These are phyloP conservation scores for Mixia osmundae DNA, from an alignment of 1,284 basidiomycete species.

Conservation along the genomic window DNA sequence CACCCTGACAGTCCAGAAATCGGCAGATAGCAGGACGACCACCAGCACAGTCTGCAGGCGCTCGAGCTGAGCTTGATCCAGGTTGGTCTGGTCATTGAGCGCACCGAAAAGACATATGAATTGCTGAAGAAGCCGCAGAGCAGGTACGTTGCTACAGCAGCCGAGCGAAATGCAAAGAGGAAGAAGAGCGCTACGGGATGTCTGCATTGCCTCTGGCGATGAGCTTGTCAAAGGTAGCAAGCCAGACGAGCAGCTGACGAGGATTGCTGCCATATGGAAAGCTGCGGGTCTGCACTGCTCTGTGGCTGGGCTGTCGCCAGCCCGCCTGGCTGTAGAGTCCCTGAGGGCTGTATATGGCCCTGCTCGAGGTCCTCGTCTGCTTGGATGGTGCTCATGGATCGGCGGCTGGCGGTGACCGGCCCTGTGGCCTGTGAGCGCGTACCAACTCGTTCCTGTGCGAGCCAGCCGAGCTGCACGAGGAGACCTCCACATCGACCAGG, in stretches of 20 bases:
- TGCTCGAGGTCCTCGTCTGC: background rate
- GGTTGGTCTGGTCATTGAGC: conserved; percentile 36
- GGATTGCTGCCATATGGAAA: conserved; percentile 1
- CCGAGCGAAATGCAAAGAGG: conserved; percentile 59
- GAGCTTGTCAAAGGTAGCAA: too few species aligned
- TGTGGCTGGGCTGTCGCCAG: too few species aligned
- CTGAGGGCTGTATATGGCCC: too few species aligned
- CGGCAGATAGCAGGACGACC: conserved; percentile 71
- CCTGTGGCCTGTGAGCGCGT: background rate
- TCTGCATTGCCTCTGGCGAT: too few species aligned
- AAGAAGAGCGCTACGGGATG: conserved; percentile 63
- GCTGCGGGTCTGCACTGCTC: background rate
- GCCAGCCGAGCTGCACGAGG: background rate
- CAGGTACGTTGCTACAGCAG: conserved; percentile 65
- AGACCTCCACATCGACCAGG: background rate
- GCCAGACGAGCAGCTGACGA: too few species aligned
- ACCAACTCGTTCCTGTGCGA: background rate
- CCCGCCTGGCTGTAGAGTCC: too few species aligned
- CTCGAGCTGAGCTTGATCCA: conserved; percentile 60
- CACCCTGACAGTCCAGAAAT: conserved; percentile 89
- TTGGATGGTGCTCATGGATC: background rate
- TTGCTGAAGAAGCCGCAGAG: conserved; percentile 61
- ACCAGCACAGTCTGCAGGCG: conserved; percentile 65
- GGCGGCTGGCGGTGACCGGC: background rate
- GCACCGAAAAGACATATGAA: conserved; percentile 20